Percentiles rank a stretch among this genome's conserved stretches.
These are phyloP conservation scores for Phytophthora syringae DNA, from an alignment of 352 stramenopile genomes.

Conservation along the genomic window DNA sequence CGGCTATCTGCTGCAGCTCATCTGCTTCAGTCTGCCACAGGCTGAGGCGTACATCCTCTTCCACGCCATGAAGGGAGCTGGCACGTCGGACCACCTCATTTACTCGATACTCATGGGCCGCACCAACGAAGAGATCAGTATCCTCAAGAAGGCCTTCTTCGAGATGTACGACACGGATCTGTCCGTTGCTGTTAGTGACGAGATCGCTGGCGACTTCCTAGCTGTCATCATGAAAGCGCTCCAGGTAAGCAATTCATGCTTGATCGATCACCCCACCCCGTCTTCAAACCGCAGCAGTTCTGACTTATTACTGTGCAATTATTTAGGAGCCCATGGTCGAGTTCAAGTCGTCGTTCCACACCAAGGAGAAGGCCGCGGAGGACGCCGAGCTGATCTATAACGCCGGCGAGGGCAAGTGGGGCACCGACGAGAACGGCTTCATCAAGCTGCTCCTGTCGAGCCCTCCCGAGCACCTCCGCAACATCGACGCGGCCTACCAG, in stretches of 20 bases:
- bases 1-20: conserved; percentile 64
- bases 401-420: conserved; percentile 79
- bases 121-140: conserved; percentile 54
- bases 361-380: conserved; percentile 62
- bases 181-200: conserved; percentile 47
- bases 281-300: background rate
- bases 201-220: conserved; percentile 57
- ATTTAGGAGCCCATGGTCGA: conserved; percentile 43
- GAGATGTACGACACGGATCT: conserved; percentile 64
- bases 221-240: conserved; percentile 61
- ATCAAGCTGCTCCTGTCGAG: conserved; percentile 67
- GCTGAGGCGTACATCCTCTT: conserved; percentile 70
- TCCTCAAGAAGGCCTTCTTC: conserved; percentile 65
- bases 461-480: conserved; percentile 62
- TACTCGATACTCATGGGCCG: conserved; percentile 66
- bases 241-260: conserved; percentile 25
- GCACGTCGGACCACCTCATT: conserved; percentile 66
- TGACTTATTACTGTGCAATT: conserved; percentile 5
- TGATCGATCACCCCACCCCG: background rate
- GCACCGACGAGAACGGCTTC: conserved; percentile 74
- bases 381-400: conserved; percentile 77
- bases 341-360: conserved; percentile 64
- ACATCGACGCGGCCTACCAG: conserved; percentile 64
- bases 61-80: conserved; percentile 61
- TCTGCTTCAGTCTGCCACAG: conserved; percentile 58